Evolutionary conservation across 2,329 filamentous ascomycete genomes (phyloP), one percentile per base, ranked within the genome.

Genomic region (Aspergillus uvarum): DNA sequence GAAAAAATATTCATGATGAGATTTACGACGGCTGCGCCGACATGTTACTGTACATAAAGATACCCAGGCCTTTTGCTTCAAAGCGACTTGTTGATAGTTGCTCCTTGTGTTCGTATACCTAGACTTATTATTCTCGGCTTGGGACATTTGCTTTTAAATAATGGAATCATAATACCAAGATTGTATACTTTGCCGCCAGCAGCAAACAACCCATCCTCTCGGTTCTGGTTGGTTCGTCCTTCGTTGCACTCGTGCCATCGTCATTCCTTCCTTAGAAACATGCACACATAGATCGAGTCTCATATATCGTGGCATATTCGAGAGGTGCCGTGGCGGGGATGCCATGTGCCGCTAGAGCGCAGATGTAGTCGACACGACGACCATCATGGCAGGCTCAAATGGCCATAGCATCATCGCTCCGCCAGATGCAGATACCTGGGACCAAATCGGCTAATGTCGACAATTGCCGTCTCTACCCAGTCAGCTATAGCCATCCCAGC

Each of bases 31-130:
- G 51, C 51, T 44, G n/a, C 14, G 16, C 21, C 51, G 32, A 44
- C 14, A 12, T 44, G n/a, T 26, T 26, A 35, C 51, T 53, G 42
- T 53, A 53, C 31, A 22, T 42, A 53, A 32, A 35, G 54, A 56
- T 56, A 56, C 54, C 54, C 54, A 42, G 12, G 11, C 22, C 24
- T 31, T 29, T 5, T 51, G 21, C 32, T 48, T 51, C 16, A 19
- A n/a, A 56, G 32, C 35, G 47, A n/a, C 24, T 47, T 42, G 12
- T 59, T 56, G 21, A 51, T 48, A 47, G 31, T 56, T 21, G 24
- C 31, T 7, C 22, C 31, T 11, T 32, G 14, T 56, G 19, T 31
- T 29, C 14, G 21, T 5, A 44, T 56, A 47, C 32, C 22, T 44
- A 35, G 51, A 8, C 21, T n/a, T 47, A 11, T 16, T 35, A 38